Percentiles rank a stretch among this genome's conserved stretches.
phyloP scores from a whole-genome alignment of 148 eudicot species.

The Spergularia marina region DNA sequence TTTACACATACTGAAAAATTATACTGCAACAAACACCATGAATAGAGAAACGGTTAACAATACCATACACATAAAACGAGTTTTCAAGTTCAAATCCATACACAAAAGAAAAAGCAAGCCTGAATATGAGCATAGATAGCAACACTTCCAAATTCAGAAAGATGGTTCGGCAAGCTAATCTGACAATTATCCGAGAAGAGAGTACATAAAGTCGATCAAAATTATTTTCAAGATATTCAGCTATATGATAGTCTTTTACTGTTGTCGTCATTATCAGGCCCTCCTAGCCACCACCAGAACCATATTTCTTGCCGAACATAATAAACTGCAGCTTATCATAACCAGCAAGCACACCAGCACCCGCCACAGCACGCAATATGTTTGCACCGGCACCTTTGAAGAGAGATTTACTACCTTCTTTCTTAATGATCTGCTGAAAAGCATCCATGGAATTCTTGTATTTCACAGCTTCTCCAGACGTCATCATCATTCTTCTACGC shows the following conservation, averaged over 20 bases:
- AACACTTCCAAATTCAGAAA: constrained; percentile 20
- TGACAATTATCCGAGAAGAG: background rate
- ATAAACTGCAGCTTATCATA: constrained; percentile 65
- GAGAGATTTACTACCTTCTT: constrained; percentile 56
- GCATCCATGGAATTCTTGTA: constrained; percentile 66
- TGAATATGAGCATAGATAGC: constrained; percentile 26
- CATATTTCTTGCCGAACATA: constrained; percentile 61
- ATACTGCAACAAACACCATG: no score
- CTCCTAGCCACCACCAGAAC: constrained; percentile 49
- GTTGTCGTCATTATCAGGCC: constrained; percentile 27
- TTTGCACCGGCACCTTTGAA: constrained; percentile 76
- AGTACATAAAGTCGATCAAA: constrained; percentile 5
- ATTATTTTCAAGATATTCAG: constrained; percentile 8
- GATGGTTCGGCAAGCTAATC: background rate
- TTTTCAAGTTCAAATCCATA: background rate
- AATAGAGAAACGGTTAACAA: no score
- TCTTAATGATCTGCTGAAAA: constrained; percentile 51
- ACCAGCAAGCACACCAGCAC: constrained; percentile 68
- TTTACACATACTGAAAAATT: no score
- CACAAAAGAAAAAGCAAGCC: constrained; percentile 1
- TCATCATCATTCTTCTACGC: constrained; percentile 79
- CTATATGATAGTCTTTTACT: background rate
- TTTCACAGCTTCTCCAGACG: constrained; percentile 67
- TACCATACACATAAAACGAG: background rate
- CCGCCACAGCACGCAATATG: constrained; percentile 68